Percentiles rank a stretch among this genome's conserved stretches.
These are phyloP conservation scores for Macrophomina phaseolina DNA, from an alignment of 2,329 filamentous ascomycete genomes.

Conservation along the genomic window DNA sequence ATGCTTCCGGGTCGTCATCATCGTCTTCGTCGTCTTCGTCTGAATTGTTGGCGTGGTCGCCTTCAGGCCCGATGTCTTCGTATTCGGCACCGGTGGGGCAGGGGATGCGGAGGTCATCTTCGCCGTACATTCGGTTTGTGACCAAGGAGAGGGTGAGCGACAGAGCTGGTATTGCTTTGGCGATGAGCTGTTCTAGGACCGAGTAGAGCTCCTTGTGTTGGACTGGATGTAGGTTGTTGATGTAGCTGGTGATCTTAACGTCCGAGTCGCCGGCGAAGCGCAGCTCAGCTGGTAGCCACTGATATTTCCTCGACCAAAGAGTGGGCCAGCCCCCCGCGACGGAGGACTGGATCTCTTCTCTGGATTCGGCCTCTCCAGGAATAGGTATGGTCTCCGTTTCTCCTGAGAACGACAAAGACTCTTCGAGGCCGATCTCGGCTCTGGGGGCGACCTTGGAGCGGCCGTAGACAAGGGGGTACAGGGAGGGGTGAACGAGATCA, in stretches of 20 bases:
- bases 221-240: slow-evolving; percentile 58
- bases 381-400: slow-evolving; percentile 26
- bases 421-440: slow-evolving; percentile 28
- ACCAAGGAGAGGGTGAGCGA: neutral
- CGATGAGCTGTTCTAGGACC: slow-evolving; percentile 51
- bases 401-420: slow-evolving; percentile 28
- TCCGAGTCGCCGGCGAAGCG: slow-evolving; percentile 39
- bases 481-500: slow-evolving; percentile 66
- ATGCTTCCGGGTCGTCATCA: neutral
- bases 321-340: neutral
- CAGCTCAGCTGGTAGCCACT: slow-evolving; percentile 58
- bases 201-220: slow-evolving; percentile 48
- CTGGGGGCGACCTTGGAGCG: slow-evolving; percentile 30
- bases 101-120: neutral
- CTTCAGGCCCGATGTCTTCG: neutral
- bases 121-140: neutral
- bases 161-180: slow-evolving; percentile 45
- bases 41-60: neutral
- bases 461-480: slow-evolving; percentile 35
- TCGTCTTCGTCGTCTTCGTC: neutral
- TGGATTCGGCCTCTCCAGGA: slow-evolving; percentile 11
- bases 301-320: slow-evolving; percentile 43
- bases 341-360: neutral
- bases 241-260: slow-evolving; percentile 54
- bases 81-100: neutral